These are phyloP conservation scores for Naegleria gruberi DNA, from an alignment of 208 protist species.

Conservation along the genomic window DNA sequence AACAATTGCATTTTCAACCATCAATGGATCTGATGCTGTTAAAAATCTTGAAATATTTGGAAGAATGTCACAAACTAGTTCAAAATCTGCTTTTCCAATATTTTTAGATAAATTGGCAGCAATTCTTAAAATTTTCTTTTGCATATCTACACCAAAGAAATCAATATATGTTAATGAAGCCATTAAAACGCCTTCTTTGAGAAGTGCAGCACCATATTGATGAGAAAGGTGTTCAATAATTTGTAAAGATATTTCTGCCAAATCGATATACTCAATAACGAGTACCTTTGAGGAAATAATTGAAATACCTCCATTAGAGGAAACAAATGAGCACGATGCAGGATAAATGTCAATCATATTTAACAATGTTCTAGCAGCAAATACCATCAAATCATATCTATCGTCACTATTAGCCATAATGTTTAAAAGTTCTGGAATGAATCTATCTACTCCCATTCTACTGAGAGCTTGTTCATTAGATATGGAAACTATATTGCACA, in stretches of 20 bases:
- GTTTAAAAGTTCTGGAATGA: not conserved
- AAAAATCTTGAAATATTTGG: slow-evolving; percentile 60
- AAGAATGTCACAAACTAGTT: slow-evolving; percentile 50
- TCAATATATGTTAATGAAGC: slow-evolving; percentile 77
- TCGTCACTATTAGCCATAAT: slow-evolving; percentile 21
- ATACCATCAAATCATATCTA: slow-evolving; percentile 72
- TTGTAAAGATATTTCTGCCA: slow-evolving; percentile 80
- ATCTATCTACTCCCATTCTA: not conserved
- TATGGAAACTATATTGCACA: not conserved
- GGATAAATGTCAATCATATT: slow-evolving; percentile 76
- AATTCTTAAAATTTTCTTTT: slow-evolving; percentile 70
- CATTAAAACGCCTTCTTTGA: slow-evolving; percentile 60
- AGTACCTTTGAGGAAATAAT: slow-evolving; percentile 65
- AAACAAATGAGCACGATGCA: slow-evolving; percentile 54
- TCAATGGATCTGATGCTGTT: slow-evolving; percentile 52
- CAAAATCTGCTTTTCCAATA: slow-evolving; percentile 49
- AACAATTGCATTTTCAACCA: slow-evolving; percentile 55
- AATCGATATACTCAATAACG: slow-evolving; percentile 81
- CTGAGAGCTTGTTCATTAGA: not conserved
- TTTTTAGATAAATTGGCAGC: slow-evolving; percentile 58
- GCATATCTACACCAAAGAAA: slow-evolving; percentile 76
- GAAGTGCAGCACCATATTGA: slow-evolving; percentile 48
- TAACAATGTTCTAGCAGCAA: slow-evolving; percentile 69
- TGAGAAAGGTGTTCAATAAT: slow-evolving; percentile 72
- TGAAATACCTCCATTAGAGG: slow-evolving; percentile 44